These are phyloP conservation scores for Suillus occidentalis DNA, from an alignment of 768 basidiomycete species.

Conservation along the genomic window DNA sequence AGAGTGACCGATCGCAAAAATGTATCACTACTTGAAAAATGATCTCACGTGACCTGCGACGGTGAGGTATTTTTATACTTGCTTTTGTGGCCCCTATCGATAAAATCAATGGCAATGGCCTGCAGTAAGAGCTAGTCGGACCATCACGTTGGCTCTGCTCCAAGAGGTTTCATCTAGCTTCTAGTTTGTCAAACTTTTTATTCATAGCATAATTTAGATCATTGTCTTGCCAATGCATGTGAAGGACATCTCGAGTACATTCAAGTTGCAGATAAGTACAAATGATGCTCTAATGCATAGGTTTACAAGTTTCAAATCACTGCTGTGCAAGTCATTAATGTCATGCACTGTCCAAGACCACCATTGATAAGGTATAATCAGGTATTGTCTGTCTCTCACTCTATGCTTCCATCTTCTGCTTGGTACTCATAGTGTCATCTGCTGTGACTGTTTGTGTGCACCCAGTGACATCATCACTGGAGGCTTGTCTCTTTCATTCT, in stretches of 20 bases:
- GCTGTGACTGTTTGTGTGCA: constrained; percentile 1
- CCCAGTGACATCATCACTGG: constrained; percentile 8
- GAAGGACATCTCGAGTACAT: background rate
- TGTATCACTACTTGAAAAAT: background rate
- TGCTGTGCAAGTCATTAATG: background rate
- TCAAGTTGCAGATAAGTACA: background rate
- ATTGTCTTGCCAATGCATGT: background rate
- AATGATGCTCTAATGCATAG: background rate
- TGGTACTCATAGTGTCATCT: background rate
- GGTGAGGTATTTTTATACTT: background rate
- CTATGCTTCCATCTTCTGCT: constrained; percentile 9
- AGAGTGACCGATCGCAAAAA: background rate
- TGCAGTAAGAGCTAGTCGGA: background rate
- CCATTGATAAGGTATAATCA: background rate
- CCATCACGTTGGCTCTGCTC: background rate
- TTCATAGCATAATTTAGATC: background rate
- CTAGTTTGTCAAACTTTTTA: too few relatives aligned
- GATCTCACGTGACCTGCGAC: constrained; percentile 5
- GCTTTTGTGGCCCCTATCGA: background rate
- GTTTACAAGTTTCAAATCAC: background rate
- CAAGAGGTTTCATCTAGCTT: background rate
- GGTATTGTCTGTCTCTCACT: background rate
- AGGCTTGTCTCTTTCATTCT: constrained; percentile 2
- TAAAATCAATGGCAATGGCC: background rate
- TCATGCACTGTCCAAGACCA: background rate